A percentile compares a stretch with the other conserved stretches of the same genome.
phyloP scores from a whole-genome alignment of 495 filamentous ascomycete genomes.

The Aspergillus ellipticus region DNA sequence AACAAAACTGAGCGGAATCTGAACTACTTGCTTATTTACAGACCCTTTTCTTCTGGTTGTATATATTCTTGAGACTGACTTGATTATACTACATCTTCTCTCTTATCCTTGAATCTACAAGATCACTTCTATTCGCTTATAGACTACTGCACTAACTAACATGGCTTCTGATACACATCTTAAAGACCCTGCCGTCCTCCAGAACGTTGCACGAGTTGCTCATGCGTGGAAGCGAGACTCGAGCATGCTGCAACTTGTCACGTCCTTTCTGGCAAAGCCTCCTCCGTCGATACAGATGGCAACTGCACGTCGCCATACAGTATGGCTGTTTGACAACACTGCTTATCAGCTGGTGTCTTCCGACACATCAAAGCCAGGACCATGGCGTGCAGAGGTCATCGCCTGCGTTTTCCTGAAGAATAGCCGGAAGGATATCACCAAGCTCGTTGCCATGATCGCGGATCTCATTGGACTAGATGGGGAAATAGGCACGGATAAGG shows the following conservation, averaged over 20 bases:
- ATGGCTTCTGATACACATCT: slow-evolving; percentile 2
- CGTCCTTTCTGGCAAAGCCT: slow-evolving; percentile 28
- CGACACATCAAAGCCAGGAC: slow-evolving; percentile 23
- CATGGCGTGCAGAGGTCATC: slow-evolving; percentile 78
- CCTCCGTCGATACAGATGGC: slow-evolving; percentile 24
- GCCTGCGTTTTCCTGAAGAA: slow-evolving; percentile 72
- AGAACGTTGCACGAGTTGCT: slow-evolving; percentile 6
- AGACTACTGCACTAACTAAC: neutral
- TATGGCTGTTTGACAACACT: slow-evolving; percentile 91
- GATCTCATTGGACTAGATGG: slow-evolving; percentile 65
- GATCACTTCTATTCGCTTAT: neutral
- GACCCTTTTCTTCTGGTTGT: neutral
- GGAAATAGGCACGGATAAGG: slow-evolving; percentile 51
- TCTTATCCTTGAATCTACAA: neutral
- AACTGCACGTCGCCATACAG: slow-evolving; percentile 53
- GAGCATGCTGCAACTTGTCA: slow-evolving; percentile 27
- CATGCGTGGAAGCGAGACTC: slow-evolving; percentile 28
- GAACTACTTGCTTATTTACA: neutral
- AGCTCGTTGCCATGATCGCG: slow-evolving; percentile 66
- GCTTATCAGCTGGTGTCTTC: slow-evolving; percentile 56
- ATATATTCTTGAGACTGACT: neutral
- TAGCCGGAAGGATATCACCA: slow-evolving; percentile 59
- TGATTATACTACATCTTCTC: neutral
- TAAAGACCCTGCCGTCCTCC: slow-evolving; percentile 10
- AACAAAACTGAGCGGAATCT: neutral